These are phyloP conservation scores for Mycena belliarum DNA, from an alignment of 768 basidiomycete species.

Conservation along the genomic window DNA sequence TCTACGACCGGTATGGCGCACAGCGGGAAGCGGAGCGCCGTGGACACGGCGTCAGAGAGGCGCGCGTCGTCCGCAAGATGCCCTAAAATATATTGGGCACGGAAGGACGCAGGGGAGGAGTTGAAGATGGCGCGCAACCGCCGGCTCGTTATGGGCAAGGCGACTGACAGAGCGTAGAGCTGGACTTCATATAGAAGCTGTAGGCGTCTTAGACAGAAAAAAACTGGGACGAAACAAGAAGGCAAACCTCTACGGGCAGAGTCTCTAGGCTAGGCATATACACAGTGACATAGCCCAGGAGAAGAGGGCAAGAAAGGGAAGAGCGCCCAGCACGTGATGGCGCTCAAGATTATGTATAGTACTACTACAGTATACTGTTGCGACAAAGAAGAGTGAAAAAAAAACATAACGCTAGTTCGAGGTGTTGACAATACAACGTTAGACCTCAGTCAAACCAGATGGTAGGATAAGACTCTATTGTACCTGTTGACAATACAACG, in stretches of 20 bases:
- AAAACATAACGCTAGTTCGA: no score
- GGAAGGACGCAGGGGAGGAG: conserved; percentile 55
- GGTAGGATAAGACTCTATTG: no score
- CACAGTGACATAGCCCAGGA: no score
- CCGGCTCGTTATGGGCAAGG: conserved; percentile 61
- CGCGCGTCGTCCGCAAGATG: conserved; percentile 23
- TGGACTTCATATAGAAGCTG: conserved; percentile 84
- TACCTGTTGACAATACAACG: no score
- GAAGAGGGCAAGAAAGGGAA: background rate
- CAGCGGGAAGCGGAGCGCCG: conserved; percentile 58
- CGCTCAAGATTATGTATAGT: no score
- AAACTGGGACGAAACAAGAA: background rate
- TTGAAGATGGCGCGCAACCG: conserved; percentile 56
- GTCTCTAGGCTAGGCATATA: conserved; percentile 27
- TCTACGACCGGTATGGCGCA: conserved; percentile 58
- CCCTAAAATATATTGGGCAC: conserved; percentile 65
- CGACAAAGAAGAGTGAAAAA: no score
- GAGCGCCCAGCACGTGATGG: no score
- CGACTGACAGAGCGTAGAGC: conserved; percentile 62
- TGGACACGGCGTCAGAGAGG: conserved; percentile 40
- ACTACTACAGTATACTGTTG: no score
- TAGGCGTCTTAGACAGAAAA: conserved; percentile 8
- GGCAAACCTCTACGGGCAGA: conserved; percentile 46
- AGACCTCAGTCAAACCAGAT: no score
- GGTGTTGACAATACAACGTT: no score